These are phyloP conservation scores for Funneliformis caledonium DNA, from an alignment of 371 early-diverging fungal genomes.

Conservation along the genomic window DNA sequence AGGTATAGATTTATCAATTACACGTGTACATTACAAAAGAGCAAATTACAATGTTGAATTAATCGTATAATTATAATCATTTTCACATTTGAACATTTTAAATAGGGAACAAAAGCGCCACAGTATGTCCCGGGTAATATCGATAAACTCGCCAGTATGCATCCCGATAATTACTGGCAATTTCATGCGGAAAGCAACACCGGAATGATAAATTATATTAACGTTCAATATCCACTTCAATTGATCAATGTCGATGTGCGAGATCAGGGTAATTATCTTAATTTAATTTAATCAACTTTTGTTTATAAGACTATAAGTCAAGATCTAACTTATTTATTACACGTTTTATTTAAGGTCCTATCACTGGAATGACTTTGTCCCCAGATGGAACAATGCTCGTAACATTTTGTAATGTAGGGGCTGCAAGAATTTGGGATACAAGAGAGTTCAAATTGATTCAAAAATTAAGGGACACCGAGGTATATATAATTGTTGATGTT, in stretches of 20 bases:
- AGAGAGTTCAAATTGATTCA: conserved; percentile 67
- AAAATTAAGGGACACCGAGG: conserved; percentile 72
- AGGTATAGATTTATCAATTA: background rate
- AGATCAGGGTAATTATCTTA: conserved; percentile 51
- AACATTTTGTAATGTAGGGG: conserved; percentile 84
- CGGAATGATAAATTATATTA: conserved; percentile 64
- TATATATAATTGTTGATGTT: conserved; percentile 31
- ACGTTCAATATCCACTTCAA: conserved; percentile 65
- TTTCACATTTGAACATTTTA: background rate
- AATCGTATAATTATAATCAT: background rate
- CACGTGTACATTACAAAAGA: background rate
- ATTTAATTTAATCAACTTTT: background rate
- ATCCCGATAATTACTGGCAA: conserved; percentile 70
- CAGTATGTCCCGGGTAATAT: conserved; percentile 54
- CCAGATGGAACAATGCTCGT: conserved; percentile 82
- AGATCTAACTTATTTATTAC: background rate
- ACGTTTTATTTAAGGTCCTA: conserved; percentile 54
- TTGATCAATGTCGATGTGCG: conserved; percentile 55
- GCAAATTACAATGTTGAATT: background rate
- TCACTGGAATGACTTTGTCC: conserved; percentile 80
- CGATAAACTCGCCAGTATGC: conserved; percentile 53
- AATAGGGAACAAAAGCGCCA: conserved; percentile 20
- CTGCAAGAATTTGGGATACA: conserved; percentile 80
- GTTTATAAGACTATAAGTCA: background rate
- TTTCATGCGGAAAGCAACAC: conserved; percentile 54